Base-by-base conservation (phyloP, 2,329 filamentous ascomycete genomes). In the Verticillium tricorpus region DNA sequence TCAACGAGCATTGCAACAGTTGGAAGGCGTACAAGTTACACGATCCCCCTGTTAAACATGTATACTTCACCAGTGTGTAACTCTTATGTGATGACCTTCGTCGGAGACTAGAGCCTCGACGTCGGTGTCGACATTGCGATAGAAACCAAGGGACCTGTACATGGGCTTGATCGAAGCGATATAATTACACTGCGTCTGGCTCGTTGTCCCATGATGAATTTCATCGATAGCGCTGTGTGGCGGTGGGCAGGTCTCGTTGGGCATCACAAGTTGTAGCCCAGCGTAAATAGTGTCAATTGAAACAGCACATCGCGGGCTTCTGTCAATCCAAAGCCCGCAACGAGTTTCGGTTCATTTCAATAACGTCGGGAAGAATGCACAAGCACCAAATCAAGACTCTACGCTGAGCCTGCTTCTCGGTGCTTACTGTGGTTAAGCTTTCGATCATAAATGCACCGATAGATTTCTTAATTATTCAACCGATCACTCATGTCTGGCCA, bases 241-340 rank as follows among this genome's bases (percentile, higher is more conserved):
- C 82, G 72, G 67, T 85, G 82, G 1, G 81, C 81, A 4, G 75
- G 77, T 82, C 66, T 85, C 82, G 62, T 79, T 77, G 1, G 82
- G 81, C 74, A 81, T 78, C 4, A 85, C 80, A 0, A 85, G 74
- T 69, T 85, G 83, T 0, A 84, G 74, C 3, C 82, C 82, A 1
- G 79, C 81, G 63, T 85, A 85, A 12, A 85, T 67, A 1, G 82
- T 84, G 67, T 85, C 83, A 2, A 82, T 84, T 1, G 82, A 67
- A 76, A 83, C 0, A 82, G 82, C 0, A 78, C 78, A 63, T 77
- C 79, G 78, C 57, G 34, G 55, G 55, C 56, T 31, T 17, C 2
- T 35, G 34, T 35, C 9, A 35, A 11, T 35, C 14, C 8, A 14
- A 35, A 1, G 34, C 34, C 14, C 34, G 14, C 1, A 35, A 2